These are phyloP conservation scores for Septoria petroselini DNA, from an alignment of 2,329 filamentous ascomycete genomes.

Conservation along the genomic window DNA sequence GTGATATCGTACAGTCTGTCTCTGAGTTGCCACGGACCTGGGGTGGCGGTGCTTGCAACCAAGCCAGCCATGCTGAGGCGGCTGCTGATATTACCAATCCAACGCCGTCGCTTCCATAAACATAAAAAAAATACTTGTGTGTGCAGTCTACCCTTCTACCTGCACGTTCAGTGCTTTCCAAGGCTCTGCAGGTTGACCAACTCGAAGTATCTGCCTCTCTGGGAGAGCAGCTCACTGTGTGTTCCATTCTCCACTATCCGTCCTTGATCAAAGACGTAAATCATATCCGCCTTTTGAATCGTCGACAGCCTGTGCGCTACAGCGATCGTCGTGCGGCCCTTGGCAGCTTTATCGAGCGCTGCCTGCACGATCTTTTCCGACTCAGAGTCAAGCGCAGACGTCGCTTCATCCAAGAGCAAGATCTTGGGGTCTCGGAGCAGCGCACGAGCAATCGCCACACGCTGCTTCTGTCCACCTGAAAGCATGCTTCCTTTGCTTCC, in stretches of 20 bases:
- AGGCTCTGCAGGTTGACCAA: conserved; percentile 41
- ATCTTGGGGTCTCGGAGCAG: conserved; percentile 88
- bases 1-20: background rate
- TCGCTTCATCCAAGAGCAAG: conserved; percentile 76
- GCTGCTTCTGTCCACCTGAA: conserved; percentile 90
- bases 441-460: conserved; percentile 87
- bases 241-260: conserved; percentile 80
- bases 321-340: conserved; percentile 73
- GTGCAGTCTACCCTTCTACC: background rate
- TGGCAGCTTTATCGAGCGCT: conserved; percentile 76
- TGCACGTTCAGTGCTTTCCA: conserved; percentile 27
- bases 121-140: background rate
- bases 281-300: conserved; percentile 90
- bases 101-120: conserved; percentile 9
- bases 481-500: conserved; percentile 83
- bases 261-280: conserved; percentile 94
- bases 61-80: background rate
- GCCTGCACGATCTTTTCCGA: conserved; percentile 77
- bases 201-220: conserved; percentile 43
- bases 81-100: background rate
- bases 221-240: conserved; percentile 57
- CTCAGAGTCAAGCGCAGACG: conserved; percentile 65
- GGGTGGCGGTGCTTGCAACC: background rate
- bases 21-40: background rate
- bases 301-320: conserved; percentile 90